A percentile compares a stretch with the other conserved stretches of the same genome.
Conservation (phyloP, 2,329 filamentous ascomycete species). For the Colletotrichum kahawae region DNA sequence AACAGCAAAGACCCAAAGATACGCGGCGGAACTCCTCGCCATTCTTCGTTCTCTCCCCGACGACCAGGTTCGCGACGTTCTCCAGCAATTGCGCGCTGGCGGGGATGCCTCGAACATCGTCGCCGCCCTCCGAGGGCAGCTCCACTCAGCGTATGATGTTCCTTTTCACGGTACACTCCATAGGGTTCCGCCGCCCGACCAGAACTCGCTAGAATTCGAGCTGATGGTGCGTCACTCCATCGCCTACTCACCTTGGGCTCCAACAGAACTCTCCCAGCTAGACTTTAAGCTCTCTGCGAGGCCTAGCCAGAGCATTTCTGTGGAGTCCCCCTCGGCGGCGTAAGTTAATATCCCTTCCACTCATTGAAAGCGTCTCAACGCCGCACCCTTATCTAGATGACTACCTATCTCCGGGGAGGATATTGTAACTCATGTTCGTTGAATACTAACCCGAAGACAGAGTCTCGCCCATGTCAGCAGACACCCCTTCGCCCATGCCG, state of each 20-base stretch:
- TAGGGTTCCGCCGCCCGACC: background rate
- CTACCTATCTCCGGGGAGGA: background rate
- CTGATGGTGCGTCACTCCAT: slow-evolving; percentile 8
- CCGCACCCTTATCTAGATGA: background rate
- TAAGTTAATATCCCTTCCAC: background rate
- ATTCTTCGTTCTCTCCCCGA: background rate
- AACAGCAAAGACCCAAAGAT: background rate
- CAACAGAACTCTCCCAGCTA: background rate
- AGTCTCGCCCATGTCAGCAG: background rate
- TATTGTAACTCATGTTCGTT: background rate
- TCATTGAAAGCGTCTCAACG: background rate
- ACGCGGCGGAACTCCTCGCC: background rate
- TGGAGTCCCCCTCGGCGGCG: background rate
- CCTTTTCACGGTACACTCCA: background rate
- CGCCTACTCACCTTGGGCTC: slow-evolving; percentile 7
- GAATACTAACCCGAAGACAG: background rate
- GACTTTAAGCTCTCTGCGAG: background rate
- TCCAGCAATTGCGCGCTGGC: background rate
- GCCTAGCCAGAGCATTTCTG: background rate
- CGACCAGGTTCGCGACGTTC: background rate
- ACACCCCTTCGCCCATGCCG: background rate
- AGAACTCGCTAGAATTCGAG: slow-evolving; percentile 9
- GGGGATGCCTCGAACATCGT: background rate
- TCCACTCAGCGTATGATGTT: background rate
- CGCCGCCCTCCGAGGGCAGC: background rate